Percentiles rank a stretch among this genome's conserved stretches.
phyloP scores from a whole-genome alignment of 2,329 filamentous ascomycete species.

The Colletotrichum aenigma region DNA sequence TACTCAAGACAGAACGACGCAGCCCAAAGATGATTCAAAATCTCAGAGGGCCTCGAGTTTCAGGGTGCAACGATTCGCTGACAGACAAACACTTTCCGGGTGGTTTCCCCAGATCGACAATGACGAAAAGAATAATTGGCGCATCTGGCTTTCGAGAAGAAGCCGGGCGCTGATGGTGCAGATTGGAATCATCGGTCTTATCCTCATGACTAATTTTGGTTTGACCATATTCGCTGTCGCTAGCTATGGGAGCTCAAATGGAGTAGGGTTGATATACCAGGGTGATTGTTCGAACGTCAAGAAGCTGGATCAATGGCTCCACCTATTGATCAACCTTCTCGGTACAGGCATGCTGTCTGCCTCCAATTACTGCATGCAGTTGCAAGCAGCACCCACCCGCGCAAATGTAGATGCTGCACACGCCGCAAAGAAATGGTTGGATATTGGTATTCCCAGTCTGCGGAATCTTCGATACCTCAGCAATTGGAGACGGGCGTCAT shows the following conservation, averaged over 20 bases:
- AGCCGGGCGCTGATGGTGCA: slow-evolving; percentile 26
- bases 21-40: neutral
- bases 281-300: slow-evolving; percentile 27
- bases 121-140: slow-evolving; percentile 16
- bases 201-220: slow-evolving; percentile 23
- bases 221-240: slow-evolving; percentile 25
- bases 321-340: slow-evolving; percentile 34
- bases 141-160: slow-evolving; percentile 23
- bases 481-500: neutral
- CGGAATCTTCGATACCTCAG: neutral
- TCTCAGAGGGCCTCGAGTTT: neutral
- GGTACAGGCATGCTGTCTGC: slow-evolving; percentile 31
- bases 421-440: slow-evolving; percentile 39
- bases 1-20: neutral
- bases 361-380: slow-evolving; percentile 37
- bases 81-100: neutral
- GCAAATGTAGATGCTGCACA: slow-evolving; percentile 42
- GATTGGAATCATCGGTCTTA: slow-evolving; percentile 27
- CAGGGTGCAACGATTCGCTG: neutral
- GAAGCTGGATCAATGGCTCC: slow-evolving; percentile 21
- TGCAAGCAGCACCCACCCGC: slow-evolving; percentile 31
- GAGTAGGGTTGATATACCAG: slow-evolving; percentile 28
- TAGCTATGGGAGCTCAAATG: slow-evolving; percentile 21
- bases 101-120: slow-evolving; percentile 29
- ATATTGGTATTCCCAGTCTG: slow-evolving; percentile 42